Evolutionary conservation across 768 basidiomycete species (phyloP), one percentile per base, ranked within the genome.

Genomic region (Leccinum boreale): DNA sequence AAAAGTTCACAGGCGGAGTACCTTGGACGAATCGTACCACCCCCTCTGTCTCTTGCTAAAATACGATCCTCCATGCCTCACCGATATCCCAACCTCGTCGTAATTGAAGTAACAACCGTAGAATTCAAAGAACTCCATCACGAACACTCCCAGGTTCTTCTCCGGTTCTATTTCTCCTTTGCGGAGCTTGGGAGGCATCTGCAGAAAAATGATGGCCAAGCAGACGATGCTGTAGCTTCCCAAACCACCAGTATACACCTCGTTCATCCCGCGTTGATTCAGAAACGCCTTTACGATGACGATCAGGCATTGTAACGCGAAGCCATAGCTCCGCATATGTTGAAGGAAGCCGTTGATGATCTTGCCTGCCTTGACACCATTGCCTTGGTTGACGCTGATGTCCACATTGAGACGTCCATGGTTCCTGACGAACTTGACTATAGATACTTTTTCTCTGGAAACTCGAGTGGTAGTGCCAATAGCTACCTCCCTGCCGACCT

Each of bases 141-240:
- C 26, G 26, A 26, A 7, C 1, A 26, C 26, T 26, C 26, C 26
- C 26, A 26, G 26, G 6, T 26, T 26, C 26, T 26, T 7, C 26
- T 26, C 26, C 26, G 1, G 26, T 26, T 26, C 1, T 26, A 99
- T 92, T 73, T 95, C 92, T 0, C 86, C 90, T 55, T 84, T 74
- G 42, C 95, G 85, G 58, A 98, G 85, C 71, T 95, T 96, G 2
- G 97, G 96, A 65, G 98, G 97, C 81, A 97, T 92, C 80, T 99
- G 97, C 50, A 99, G 77, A 70, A 99, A 99, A 71, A 86, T 92
- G 62, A 98, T 84, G 11, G 89, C 93, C 56, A 99, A 73, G 71
- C 92, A 97, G 55, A 97, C 93, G 58, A 97, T 92, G 63, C 89
- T 87, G 70, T 98, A 98, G 67, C 91, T 93, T 19, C 96, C 95